These are phyloP conservation scores for Lolium perenne DNA, from an alignment of 176 grass and related monocot species.

Conservation along the genomic window DNA sequence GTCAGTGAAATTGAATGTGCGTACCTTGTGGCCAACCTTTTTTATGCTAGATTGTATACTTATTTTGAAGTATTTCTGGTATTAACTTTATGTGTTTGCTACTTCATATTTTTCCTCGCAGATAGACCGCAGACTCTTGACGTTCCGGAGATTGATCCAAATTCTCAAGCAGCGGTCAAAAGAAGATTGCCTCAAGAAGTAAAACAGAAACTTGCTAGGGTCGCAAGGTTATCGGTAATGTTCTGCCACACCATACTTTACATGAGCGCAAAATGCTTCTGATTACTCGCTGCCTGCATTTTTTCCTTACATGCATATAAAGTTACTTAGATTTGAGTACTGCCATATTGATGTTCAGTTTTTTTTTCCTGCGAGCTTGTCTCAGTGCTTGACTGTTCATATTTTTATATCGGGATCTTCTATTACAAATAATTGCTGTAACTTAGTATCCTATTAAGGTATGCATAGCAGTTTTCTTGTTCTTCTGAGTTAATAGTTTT, in stretches of 20 bases:
- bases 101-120: slow-evolving; percentile 46
- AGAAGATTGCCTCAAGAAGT: slow-evolving; percentile 82
- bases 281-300: neutral
- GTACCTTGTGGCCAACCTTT: neutral
- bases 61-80: slow-evolving; percentile 33
- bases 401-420: neutral
- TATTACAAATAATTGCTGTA: neutral
- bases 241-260: slow-evolving; percentile 32
- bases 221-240: slow-evolving; percentile 85
- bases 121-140: slow-evolving; percentile 65
- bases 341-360: neutral
- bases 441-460: neutral
- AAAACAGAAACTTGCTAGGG: slow-evolving; percentile 83
- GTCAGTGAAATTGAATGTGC: slow-evolving; percentile 79
- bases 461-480: neutral
- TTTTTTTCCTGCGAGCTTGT: neutral
- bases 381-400: neutral
- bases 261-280: slow-evolving; percentile 17
- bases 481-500: slow-evolving; percentile 10
- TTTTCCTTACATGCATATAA: neutral
- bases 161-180: slow-evolving; percentile 64
- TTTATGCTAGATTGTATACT: slow-evolving; percentile 19
- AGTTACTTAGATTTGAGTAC: slow-evolving; percentile 18
- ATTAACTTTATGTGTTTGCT: slow-evolving; percentile 40
- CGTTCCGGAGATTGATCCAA: slow-evolving; percentile 61